These are phyloP conservation scores for Chlamydomonas reinhardtii DNA, from an alignment of 163 green algal genomes.

Conservation along the genomic window DNA sequence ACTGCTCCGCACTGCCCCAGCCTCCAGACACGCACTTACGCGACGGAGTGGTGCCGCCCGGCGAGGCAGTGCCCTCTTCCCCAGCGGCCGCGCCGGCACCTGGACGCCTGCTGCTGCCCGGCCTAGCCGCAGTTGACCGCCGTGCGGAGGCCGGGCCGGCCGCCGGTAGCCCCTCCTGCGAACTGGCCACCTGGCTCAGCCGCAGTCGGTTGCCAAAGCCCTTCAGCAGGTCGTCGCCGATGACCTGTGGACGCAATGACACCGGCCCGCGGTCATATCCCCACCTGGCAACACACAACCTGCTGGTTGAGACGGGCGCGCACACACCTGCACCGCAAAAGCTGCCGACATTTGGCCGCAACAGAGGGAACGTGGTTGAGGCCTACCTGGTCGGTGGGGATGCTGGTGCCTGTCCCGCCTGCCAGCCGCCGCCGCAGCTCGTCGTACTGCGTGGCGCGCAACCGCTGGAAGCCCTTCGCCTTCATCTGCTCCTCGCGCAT, in stretches of 20 bases:
- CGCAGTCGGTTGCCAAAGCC: constrained; percentile 51
- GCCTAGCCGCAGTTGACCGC: not conserved
- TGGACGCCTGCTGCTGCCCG: not conserved
- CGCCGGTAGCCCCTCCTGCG: constrained; percentile 7
- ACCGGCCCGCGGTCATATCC: no score
- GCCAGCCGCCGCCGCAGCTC: constrained; percentile 65
- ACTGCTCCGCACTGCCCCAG: no score
- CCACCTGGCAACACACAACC: no score
- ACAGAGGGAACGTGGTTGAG: not conserved
- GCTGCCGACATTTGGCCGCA: no score
- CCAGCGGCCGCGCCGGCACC: no score
- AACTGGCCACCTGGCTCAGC: constrained; percentile 15
- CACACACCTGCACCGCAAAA: no score
- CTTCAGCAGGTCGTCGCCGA: constrained; percentile 58
- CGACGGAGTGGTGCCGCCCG: no score
- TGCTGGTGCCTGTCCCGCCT: constrained; percentile 42
- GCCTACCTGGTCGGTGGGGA: constrained; percentile 61
- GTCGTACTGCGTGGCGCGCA: constrained; percentile 71
- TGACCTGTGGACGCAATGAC: constrained; percentile 34
- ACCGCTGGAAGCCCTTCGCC: constrained; percentile 67
- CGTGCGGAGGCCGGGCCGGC: not conserved
- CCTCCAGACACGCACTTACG: no score
- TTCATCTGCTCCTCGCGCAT: constrained; percentile 53
- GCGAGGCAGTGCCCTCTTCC: no score
- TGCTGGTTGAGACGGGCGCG: no score